Percentiles rank a stretch among this genome's conserved stretches.
Conservation (phyloP, 2,329 filamentous ascomycete species). For the Neoascochyta sp. region DNA sequence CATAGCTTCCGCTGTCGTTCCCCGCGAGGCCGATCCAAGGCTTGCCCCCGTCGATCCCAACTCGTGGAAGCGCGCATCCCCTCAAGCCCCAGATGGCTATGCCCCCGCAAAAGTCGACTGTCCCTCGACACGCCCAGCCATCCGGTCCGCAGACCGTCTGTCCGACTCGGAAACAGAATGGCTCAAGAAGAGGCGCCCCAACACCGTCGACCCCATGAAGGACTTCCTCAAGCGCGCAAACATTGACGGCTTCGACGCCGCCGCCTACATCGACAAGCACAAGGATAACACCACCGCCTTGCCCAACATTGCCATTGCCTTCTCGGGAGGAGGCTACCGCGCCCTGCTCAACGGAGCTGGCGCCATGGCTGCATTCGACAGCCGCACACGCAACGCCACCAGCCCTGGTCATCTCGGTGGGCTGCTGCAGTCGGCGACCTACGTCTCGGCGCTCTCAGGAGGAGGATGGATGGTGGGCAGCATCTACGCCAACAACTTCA, state of each 20-base stretch:
- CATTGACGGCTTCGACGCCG: slow-evolving; percentile 76
- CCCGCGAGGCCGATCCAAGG: slow-evolving; percentile 15
- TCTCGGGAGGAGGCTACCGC: slow-evolving; percentile 81
- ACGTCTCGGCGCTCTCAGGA: slow-evolving; percentile 75
- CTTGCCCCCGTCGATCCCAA: slow-evolving; percentile 14
- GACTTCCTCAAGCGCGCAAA: slow-evolving; percentile 67
- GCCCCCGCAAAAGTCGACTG: slow-evolving; percentile 66
- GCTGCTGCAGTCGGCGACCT: slow-evolving; percentile 75
- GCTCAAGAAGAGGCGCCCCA: slow-evolving; percentile 66
- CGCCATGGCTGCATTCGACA: slow-evolving; percentile 74
- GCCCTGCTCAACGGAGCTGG: slow-evolving; percentile 84
- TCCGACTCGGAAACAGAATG: slow-evolving; percentile 70
- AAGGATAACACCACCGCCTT: slow-evolving; percentile 54
- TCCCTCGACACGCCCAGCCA: slow-evolving; percentile 63
- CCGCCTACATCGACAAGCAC: slow-evolving; percentile 62
- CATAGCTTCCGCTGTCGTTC: slow-evolving; percentile 27
- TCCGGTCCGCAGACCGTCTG: slow-evolving; percentile 61
- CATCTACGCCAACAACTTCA: slow-evolving; percentile 74
- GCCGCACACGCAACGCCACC: slow-evolving; percentile 61
- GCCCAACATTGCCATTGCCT: slow-evolving; percentile 70
- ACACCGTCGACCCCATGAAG: slow-evolving; percentile 71
- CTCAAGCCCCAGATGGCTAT: slow-evolving; percentile 65
- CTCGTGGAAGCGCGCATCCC: slow-evolving; percentile 43
- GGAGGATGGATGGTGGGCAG: slow-evolving; percentile 84
- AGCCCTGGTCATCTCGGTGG: slow-evolving; percentile 69